Evolutionary conservation across 75 land plant genomes (phyloP).

Genomic region (Pinus tabuliformis): DNA sequence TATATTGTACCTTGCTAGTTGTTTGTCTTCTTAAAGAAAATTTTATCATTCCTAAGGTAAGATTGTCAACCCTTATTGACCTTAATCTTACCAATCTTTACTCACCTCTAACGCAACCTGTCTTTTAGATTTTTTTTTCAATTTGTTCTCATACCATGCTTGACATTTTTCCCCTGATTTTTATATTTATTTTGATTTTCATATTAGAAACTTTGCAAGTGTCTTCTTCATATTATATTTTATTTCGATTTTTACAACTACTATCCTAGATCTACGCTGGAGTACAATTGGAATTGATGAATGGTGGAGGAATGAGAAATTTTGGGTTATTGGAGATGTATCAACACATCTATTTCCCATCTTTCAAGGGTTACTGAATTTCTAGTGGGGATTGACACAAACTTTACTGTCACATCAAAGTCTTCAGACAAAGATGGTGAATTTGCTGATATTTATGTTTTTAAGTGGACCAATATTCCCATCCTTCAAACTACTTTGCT

Average conservation of each 20-base stretch:
- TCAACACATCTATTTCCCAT: slow-evolving; percentile 96
- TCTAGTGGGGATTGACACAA: slow-evolving; percentile 94
- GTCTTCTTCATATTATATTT: slow-evolving; percentile 89
- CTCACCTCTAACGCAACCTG: not conserved
- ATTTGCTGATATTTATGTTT: slow-evolving; percentile 73
- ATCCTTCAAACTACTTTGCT: slow-evolving; percentile 78
- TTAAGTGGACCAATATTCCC: slow-evolving; percentile 83
- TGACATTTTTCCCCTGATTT: not conserved
- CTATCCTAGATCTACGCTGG: slow-evolving; percentile 91
- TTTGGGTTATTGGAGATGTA: slow-evolving; percentile 97
- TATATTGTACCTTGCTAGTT: slow-evolving; percentile 75
- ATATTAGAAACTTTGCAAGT: slow-evolving; percentile 94
- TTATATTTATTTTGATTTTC: slow-evolving; percentile 19
- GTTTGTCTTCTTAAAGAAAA: slow-evolving; percentile 79
- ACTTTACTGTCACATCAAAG: slow-evolving; percentile 97
- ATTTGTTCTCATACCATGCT: not conserved
- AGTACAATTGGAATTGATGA: slow-evolving; percentile 94
- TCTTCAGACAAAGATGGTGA: slow-evolving; percentile 88
- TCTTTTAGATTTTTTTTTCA: not conserved
- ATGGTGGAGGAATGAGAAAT: slow-evolving; percentile 99
- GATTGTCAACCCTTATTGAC: not conserved
- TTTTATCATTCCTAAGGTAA: slow-evolving; percentile 82
- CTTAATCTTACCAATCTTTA: not conserved
- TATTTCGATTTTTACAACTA: slow-evolving; percentile 88
- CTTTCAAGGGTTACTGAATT: slow-evolving; percentile 95